A percentile compares a stretch with the other conserved stretches of the same genome.
Evolutionary conservation across 2,329 filamentous ascomycete species (phyloP).

Genomic region (Ophiostoma australiae): DNA sequence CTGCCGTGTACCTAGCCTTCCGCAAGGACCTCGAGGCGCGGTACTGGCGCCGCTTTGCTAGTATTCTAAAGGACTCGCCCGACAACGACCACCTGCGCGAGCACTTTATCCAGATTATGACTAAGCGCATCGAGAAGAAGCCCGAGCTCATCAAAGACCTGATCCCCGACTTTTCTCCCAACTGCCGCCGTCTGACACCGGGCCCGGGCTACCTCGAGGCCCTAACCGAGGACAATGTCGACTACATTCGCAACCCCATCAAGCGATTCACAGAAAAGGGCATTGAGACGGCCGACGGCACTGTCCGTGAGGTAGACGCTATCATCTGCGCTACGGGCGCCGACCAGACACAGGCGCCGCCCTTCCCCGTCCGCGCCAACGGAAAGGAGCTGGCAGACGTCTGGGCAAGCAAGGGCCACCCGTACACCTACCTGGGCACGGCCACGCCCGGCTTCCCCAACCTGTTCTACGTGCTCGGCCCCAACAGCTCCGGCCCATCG

Average conservation of each 20-base stretch:
- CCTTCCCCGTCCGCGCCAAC: constrained; percentile 55
- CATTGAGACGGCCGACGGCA: constrained; percentile 56
- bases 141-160: constrained; percentile 53
- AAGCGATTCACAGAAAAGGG: constrained; percentile 54
- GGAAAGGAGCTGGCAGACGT: constrained; percentile 50
- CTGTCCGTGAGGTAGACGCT: constrained; percentile 54
- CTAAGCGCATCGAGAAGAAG: constrained; percentile 47
- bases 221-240: constrained; percentile 56
- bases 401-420: constrained; percentile 57
- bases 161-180: constrained; percentile 58
- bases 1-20: constrained; percentile 55
- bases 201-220: constrained; percentile 65
- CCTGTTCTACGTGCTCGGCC: constrained; percentile 31
- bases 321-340: constrained; percentile 66
- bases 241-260: constrained; percentile 55
- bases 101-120: constrained; percentile 51
- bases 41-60: constrained; percentile 56
- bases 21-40: constrained; percentile 54
- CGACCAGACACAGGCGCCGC: constrained; percentile 54
- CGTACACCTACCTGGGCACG: constrained; percentile 44
- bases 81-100: constrained; percentile 46
- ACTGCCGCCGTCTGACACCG: constrained; percentile 61
- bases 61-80: constrained; percentile 50
- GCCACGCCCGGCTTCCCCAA: constrained; percentile 36
- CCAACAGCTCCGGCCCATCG: constrained; percentile 24